Conservation (phyloP, 768 basidiomycete genomes). For the Suillus fuscotomentosus region DNA sequence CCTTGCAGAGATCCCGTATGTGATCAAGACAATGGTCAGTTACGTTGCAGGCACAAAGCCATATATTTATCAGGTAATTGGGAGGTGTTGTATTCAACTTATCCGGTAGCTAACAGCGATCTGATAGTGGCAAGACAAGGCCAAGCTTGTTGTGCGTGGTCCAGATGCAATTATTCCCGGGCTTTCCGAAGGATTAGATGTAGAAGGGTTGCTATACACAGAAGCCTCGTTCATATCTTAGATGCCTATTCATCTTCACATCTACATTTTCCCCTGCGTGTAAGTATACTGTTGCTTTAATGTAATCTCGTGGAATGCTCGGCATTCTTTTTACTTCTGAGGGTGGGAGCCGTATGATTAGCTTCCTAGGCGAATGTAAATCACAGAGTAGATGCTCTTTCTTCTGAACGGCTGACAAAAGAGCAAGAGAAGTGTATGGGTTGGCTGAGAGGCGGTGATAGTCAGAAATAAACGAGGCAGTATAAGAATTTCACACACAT, state of each 20-base stretch:
- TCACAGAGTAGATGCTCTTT: not conserved
- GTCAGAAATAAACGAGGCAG: not conserved
- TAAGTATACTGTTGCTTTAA: slow-evolving; percentile 1
- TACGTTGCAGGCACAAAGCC: slow-evolving; percentile 94
- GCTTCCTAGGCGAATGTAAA: not conserved
- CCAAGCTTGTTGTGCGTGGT: slow-evolving; percentile 47
- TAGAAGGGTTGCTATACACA: slow-evolving; percentile 76
- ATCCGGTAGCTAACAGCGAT: not conserved
- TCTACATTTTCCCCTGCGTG: not conserved
- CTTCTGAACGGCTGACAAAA: slow-evolving; percentile 19
- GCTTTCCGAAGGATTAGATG: slow-evolving; percentile 37
- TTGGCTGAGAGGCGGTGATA: slow-evolving; percentile 6
- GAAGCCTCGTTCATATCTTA: slow-evolving; percentile 90
- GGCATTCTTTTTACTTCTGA: not conserved
- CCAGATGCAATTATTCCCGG: slow-evolving; percentile 41
- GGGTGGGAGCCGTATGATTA: not conserved
- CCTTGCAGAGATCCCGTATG: slow-evolving; percentile 90
- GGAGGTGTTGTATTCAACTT: not conserved
- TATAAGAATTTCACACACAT: slow-evolving; percentile 11
- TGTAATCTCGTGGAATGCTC: not conserved
- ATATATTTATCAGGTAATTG: slow-evolving; percentile 83
- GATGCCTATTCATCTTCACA: not conserved
- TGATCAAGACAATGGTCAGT: slow-evolving; percentile 89
- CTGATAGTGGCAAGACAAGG: slow-evolving; percentile 55
- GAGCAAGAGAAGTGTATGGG: slow-evolving; percentile 23